Evolutionary conservation across 2,329 filamentous ascomycete genomes (phyloP), one percentile per base, ranked within the genome.

Genomic region (Talaromyces sp.): DNA sequence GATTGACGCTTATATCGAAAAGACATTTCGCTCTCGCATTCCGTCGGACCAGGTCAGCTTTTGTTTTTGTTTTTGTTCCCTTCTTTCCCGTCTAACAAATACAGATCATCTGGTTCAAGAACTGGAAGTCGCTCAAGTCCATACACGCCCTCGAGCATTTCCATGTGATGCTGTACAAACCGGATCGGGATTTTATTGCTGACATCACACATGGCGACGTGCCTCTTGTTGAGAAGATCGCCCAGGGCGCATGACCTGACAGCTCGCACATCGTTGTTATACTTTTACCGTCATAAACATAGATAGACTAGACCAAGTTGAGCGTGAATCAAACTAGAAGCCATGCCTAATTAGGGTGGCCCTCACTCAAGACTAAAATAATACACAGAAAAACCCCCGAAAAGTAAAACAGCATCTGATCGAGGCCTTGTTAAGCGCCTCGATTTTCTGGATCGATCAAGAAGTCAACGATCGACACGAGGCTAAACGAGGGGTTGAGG

Each of bases 91-190:
- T 13, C 61, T 66, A 59, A 65, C 55, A 27, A 28, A 30, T 32
- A 30, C 74, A 82, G 79, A 85, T 90, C 52, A 73, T 92, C 63
- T 98, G 92, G 92, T 97, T 97, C 78, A 96, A 90, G 79, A 98
- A 98, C 71, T 96, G 92, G 92, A 84, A 81, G 59, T 85, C 84
- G 17, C 78, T 97, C 66, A 96, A 96, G 79, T 95, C 89, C 27
- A 85, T 98, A 30, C 86, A 92, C 68, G 86, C 90, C 0, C 85
- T 98, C 11, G 93, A 97, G 80, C 93, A 98, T 73, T 95, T 98
- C 71, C 93, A 98, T 75, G 88, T 97, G 70, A 92, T 97, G 92
- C 80, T 97, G 59, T 90, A 88, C 73, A 82, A 91, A 67, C 88
- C 92, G 0, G 87, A 93, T 68, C 79, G 81, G 44, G 81, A 79